These are phyloP conservation scores for Acephala macrosclerotiorum DNA, from an alignment of 2,329 filamentous ascomycete genomes.

Conservation along the genomic window DNA sequence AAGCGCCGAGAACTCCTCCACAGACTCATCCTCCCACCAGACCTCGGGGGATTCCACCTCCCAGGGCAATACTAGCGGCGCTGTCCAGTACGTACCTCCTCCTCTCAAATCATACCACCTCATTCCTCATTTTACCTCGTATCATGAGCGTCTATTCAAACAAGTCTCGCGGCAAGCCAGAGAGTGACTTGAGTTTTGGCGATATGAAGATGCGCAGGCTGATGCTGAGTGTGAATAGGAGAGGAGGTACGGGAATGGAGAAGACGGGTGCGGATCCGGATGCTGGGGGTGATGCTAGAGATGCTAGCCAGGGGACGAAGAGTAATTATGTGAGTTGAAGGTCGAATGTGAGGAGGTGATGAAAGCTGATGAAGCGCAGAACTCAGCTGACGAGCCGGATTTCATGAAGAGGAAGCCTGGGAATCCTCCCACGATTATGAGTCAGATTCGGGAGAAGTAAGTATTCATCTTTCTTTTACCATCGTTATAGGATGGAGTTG, in stretches of 20 bases:
- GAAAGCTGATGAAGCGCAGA: background rate
- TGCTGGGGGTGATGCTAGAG: background rate
- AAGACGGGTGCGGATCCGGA: constrained; percentile 1
- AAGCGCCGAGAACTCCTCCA: no score
- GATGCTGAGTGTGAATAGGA: background rate
- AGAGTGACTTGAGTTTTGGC: no score
- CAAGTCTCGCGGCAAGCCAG: no score
- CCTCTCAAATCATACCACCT: background rate
- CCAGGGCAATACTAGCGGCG: background rate
- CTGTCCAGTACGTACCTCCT: background rate
- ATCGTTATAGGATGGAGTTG: no score
- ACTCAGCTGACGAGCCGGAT: constrained; percentile 1
- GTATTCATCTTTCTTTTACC: background rate
- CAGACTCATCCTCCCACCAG: background rate
- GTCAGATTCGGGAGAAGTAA: background rate
- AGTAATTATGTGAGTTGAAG: background rate
- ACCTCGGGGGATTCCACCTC: background rate
- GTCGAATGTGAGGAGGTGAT: background rate
- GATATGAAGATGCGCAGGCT: background rate
- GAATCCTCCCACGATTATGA: background rate
- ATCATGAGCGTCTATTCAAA: no score
- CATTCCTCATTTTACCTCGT: background rate
- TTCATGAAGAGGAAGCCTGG: constrained; percentile 3
- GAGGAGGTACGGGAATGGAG: constrained; percentile 4
- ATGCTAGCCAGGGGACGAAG: background rate